A percentile compares a stretch with the other conserved stretches of the same genome.
Evolutionary conservation across 345 rosid species (phyloP).

Genomic region (Syzygium oleosum): DNA sequence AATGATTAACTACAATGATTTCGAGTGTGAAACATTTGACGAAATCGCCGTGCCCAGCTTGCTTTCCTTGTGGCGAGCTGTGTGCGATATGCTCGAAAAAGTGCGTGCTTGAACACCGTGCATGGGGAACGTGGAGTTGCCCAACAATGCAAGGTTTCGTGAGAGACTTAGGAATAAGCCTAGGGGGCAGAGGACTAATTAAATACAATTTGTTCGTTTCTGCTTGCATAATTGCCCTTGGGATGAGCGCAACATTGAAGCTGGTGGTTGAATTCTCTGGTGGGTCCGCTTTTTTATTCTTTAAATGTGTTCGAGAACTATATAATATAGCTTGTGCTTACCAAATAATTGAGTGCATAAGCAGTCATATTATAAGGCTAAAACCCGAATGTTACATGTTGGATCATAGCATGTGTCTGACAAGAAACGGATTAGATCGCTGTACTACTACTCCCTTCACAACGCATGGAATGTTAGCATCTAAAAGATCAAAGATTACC

Average conservation of each 20-base stretch:
- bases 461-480: not conserved
- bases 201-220: not conserved
- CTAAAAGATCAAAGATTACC: not conserved
- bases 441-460: not conserved
- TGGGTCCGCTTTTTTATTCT: not conserved
- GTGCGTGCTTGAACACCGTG: conserved; percentile 27
- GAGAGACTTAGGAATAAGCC: not conserved
- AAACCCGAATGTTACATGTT: not conserved
- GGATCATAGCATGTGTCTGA: not conserved
- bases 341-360: conserved; percentile 1
- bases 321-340: not conserved
- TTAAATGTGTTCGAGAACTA: not conserved
- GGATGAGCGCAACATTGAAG: not conserved
- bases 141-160: conserved; percentile 25
- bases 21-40: conserved; percentile 2
- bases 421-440: not conserved
- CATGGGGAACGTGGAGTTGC: conserved; percentile 39
- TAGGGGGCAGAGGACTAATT: not conserved
- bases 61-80: not conserved
- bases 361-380: not conserved
- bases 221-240: not conserved
- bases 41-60: not conserved
- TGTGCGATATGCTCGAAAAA: not conserved
- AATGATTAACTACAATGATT: not conserved
- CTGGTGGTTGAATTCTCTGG: not conserved